Evolutionary conservation across 306 rosid species (phyloP).

Genomic region (Rosa lucieae): DNA sequence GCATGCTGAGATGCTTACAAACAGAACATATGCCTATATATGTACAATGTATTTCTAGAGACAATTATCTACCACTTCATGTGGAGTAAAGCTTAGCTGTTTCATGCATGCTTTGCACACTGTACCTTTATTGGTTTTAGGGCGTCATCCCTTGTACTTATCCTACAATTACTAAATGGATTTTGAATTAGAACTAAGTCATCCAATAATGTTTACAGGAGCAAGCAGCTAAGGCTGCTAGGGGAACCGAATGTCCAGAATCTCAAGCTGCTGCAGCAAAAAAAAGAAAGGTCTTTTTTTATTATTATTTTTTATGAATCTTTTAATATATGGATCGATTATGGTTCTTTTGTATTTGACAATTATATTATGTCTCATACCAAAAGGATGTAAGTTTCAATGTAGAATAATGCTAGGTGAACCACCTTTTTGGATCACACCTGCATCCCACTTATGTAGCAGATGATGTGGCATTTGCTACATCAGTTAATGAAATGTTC

Average conservation of each 20-base stretch:
- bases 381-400: neutral
- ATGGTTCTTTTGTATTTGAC: neutral
- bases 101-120: neutral
- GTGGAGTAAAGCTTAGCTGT: neutral
- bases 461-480: too few relatives aligned
- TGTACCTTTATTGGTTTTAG: neutral
- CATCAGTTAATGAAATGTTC: too few relatives aligned
- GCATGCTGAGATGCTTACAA: neutral
- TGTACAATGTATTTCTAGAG: neutral
- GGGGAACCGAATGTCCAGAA: conserved; percentile 7
- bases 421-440: too few relatives aligned
- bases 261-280: conserved; percentile 8
- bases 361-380: too few relatives aligned
- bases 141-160: neutral
- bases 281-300: conserved; percentile 10
- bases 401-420: too few relatives aligned
- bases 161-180: neutral
- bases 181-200: neutral
- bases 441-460: too few relatives aligned
- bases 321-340: neutral
- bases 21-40: neutral
- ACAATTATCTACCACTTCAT: neutral
- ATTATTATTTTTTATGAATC: neutral
- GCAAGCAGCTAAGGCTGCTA: conserved; percentile 24
- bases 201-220: conserved; percentile 11